Evolutionary conservation across 2,329 filamentous ascomycete species (phyloP).

Genomic region (Ambrosiella xylebori): DNA sequence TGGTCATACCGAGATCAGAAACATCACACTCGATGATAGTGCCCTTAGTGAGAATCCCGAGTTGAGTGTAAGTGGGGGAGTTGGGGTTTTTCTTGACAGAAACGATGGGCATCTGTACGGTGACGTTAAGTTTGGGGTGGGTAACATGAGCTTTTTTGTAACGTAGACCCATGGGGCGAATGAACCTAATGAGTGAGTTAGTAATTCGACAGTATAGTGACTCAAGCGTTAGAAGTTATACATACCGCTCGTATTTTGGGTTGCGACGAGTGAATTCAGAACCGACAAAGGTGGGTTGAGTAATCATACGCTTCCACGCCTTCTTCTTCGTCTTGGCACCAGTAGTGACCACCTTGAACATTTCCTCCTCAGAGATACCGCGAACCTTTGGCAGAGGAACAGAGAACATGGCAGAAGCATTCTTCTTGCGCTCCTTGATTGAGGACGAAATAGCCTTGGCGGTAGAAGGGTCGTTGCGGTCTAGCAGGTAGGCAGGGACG

Average conservation of each 20-base stretch:
- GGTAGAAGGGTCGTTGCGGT: conserved; percentile 45
- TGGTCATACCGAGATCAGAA: conserved; percentile 76
- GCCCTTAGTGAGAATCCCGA: conserved; percentile 77
- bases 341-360: conserved; percentile 94
- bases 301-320: conserved; percentile 54
- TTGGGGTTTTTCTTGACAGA: conserved; percentile 53
- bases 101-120: conserved; percentile 70
- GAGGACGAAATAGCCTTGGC: conserved; percentile 60
- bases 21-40: conserved; percentile 80
- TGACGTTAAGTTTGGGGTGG: conserved; percentile 68
- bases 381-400: conserved; percentile 89
- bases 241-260: conserved; percentile 49
- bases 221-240: background rate
- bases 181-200: conserved; percentile 36
- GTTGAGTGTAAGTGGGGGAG: conserved; percentile 78
- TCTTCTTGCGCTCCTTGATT: conserved; percentile 86
- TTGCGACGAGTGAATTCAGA: conserved; percentile 77
- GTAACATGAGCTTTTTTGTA: conserved; percentile 39
- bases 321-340: conserved; percentile 90
- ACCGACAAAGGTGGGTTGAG: conserved; percentile 55
- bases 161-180: conserved; percentile 32
- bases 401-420: conserved; percentile 56
- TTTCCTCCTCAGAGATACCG: conserved; percentile 87
- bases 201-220: conserved; percentile 18
- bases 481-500: conserved; percentile 82